These are phyloP conservation scores for Pistacia atlantica DNA, from an alignment of 345 rosid genomes.

Conservation along the genomic window DNA sequence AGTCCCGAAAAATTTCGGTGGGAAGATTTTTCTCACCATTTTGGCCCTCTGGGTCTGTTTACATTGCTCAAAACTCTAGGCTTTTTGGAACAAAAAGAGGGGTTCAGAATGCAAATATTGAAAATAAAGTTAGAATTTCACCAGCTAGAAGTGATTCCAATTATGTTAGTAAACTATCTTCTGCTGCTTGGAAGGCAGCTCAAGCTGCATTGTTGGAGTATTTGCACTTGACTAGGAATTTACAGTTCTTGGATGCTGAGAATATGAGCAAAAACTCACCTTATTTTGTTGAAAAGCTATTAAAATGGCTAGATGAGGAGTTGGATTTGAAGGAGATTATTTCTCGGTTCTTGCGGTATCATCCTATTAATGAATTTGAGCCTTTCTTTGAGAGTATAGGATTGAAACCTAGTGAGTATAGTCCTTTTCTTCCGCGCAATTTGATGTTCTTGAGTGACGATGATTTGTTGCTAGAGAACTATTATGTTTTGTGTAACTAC, in stretches of 20 bases:
- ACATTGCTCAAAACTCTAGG: no score
- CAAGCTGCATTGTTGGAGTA: conserved; percentile 74
- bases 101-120: neutral
- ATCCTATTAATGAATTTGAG: conserved; percentile 89
- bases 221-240: conserved; percentile 59
- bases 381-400: conserved; percentile 89
- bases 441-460: conserved; percentile 70
- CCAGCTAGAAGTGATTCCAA: neutral
- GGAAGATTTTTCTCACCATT: no score
- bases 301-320: conserved; percentile 38
- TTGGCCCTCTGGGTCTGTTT: no score
- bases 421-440: conserved; percentile 46
- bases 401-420: conserved; percentile 48
- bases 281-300: conserved; percentile 37
- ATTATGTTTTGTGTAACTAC: conserved; percentile 58
- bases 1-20: no score
- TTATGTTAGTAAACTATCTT: conserved; percentile 30
- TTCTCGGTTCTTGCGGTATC: conserved; percentile 57
- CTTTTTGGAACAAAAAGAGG: conserved; percentile 9
- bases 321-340: conserved; percentile 39
- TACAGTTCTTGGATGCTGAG: conserved; percentile 68
- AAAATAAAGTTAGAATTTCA: no score
- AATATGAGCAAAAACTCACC: conserved; percentile 69
- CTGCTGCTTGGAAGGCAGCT: conserved; percentile 42
- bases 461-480: conserved; percentile 56